Evolutionary conservation across 345 rosid species (phyloP).

Genomic region (Rhodamnia rubescens): DNA sequence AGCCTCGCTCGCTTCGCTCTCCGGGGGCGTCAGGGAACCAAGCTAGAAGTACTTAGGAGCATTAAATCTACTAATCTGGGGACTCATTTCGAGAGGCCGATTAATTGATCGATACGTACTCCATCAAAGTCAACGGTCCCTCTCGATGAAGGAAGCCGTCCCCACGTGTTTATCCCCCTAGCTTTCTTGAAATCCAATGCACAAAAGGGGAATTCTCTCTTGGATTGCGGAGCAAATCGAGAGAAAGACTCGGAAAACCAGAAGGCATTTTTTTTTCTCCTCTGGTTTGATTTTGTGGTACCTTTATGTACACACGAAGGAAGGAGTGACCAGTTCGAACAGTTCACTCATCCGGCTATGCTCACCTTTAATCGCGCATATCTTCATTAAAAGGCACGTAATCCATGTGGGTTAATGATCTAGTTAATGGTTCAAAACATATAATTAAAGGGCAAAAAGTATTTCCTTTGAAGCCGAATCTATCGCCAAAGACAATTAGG

Average conservation of each 20-base stretch:
- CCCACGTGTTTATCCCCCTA: not conserved
- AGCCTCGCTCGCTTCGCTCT: not conserved
- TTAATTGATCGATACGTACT: not conserved
- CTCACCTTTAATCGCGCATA: too few species aligned
- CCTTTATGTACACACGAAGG: not conserved
- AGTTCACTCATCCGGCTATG: too few species aligned
- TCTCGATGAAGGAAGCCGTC: not conserved
- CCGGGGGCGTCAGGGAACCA: not conserved
- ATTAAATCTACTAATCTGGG: not conserved
- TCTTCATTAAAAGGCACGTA: too few species aligned
- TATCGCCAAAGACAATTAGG: too few species aligned
- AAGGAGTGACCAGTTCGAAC: not conserved
- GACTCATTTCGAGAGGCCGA: not conserved
- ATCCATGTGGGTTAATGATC: too few species aligned
- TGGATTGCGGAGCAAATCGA: not conserved
- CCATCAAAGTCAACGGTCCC: not conserved
- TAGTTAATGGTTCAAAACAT: too few species aligned
- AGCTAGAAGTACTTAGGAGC: not conserved
- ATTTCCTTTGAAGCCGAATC: too few species aligned
- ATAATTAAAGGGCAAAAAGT: too few species aligned
- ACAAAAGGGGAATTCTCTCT: not conserved
- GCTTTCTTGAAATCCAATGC: not conserved
- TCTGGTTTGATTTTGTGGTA: not conserved
- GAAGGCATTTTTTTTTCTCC: not conserved
- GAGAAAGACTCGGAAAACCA: not conserved